These are phyloP conservation scores for Dendrostoma leiphaemia DNA, from an alignment of 2,329 filamentous ascomycete genomes.

Conservation along the genomic window DNA sequence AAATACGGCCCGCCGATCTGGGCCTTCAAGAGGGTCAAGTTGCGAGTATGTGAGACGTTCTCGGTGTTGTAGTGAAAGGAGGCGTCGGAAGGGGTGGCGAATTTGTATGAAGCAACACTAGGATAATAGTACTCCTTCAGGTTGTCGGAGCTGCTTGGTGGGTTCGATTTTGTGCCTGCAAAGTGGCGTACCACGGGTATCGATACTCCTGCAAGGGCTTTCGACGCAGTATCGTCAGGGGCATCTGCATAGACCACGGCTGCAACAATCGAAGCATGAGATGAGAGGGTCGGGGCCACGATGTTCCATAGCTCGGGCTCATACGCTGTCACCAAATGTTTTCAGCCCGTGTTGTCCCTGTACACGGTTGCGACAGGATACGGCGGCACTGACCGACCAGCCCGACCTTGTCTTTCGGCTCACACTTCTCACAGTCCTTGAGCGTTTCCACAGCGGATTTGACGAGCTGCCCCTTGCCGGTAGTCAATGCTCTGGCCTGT, in stretches of 20 bases:
- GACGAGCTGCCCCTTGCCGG: background rate
- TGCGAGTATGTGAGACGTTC: conserved; percentile 62
- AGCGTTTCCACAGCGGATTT: conserved; percentile 5
- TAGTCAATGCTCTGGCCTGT: conserved; percentile 5
- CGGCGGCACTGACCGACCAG: conserved; percentile 7
- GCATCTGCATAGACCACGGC: conserved; percentile 16
- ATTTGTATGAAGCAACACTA: conserved; percentile 8
- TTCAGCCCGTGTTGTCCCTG: background rate
- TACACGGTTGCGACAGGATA: background rate
- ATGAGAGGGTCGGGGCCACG: conserved; percentile 2
- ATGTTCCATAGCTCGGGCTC: conserved; percentile 11
- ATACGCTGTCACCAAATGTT: conserved; percentile 8
- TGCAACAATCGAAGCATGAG: conserved; percentile 7
- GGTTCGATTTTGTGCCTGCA: conserved; percentile 5
- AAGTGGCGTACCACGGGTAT: conserved; percentile 15
- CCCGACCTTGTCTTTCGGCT: conserved; percentile 18
- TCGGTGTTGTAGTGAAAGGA: conserved; percentile 24
- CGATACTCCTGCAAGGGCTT: background rate
- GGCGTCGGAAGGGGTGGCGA: conserved; percentile 16
- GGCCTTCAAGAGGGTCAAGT: conserved; percentile 62
- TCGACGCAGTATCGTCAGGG: background rate
- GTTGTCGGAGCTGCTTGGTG: background rate
- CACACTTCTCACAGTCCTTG: conserved; percentile 11
- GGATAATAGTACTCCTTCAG: conserved; percentile 16
- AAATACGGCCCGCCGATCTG: conserved; percentile 64